Evolutionary conservation across 345 rosid species (phyloP).

Genomic region (Euphorbia pulcherrima): DNA sequence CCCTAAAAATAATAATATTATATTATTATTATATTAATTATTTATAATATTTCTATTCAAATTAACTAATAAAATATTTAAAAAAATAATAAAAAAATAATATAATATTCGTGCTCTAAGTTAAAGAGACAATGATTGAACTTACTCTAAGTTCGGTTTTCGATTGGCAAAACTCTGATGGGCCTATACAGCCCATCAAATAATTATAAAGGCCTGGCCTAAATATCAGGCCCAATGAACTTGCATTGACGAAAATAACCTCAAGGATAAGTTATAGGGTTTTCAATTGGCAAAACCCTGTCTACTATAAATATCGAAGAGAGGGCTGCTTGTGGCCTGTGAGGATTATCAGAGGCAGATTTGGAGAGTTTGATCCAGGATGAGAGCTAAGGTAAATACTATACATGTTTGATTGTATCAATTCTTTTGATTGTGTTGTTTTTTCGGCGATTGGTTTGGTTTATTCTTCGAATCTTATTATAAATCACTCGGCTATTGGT

Average conservation of each 20-base stretch:
- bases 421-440: not conserved
- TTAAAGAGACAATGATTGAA: no score
- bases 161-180: not conserved
- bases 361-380: constrained; percentile 6
- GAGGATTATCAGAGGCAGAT: no score
- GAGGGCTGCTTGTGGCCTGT: not conserved
- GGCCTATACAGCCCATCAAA: not conserved
- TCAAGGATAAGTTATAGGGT: constrained; percentile 4
- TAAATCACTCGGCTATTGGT: no score
- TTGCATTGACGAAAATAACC: constrained; percentile 4
- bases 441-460: not conserved
- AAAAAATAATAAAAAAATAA: no score
- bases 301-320: not conserved
- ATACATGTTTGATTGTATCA: not conserved
- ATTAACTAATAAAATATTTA: no score
- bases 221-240: not conserved
- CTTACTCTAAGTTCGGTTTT: no score
- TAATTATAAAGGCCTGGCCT: not conserved
- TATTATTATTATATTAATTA: no score
- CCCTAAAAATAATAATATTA: no score
- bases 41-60: no score
- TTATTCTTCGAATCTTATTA: no score
- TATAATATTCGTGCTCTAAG: no score
- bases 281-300: constrained; percentile 2
- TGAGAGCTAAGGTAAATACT: constrained; percentile 18